These are phyloP conservation scores for Lonicera japonica DNA, from an alignment of 129 eudicot species.

Conservation along the genomic window DNA sequence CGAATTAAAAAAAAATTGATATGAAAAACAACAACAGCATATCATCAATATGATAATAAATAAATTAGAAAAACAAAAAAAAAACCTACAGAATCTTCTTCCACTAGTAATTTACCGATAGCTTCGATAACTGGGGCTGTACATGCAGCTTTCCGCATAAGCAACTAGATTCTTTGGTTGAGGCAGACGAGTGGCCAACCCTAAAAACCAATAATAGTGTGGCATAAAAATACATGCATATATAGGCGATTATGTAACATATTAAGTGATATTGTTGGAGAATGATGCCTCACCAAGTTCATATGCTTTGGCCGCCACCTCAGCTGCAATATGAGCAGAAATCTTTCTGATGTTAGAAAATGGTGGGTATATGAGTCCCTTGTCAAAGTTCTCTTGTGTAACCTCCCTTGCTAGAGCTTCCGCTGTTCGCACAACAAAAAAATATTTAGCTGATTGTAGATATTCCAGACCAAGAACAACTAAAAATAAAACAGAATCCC, in stretches of 20 bases:
- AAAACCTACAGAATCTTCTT: not conserved
- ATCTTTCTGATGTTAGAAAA: slow-evolving; percentile 74
- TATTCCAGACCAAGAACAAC: not conserved
- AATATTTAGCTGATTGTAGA: too few species aligned
- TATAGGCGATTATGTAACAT: not conserved
- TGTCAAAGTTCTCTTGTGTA: slow-evolving; percentile 66
- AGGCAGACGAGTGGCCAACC: slow-evolving; percentile 88
- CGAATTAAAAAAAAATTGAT: too few species aligned
- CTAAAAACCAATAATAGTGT: slow-evolving; percentile 23
- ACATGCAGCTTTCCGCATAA: slow-evolving; percentile 97
- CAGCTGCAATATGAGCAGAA: slow-evolving; percentile 65
- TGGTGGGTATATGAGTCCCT: slow-evolving; percentile 82
- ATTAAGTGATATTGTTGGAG: not conserved
- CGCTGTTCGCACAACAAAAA: slow-evolving; percentile 36
- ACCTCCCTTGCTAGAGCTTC: slow-evolving; percentile 85
- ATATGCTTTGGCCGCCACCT: slow-evolving; percentile 65
- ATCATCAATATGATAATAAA: too few species aligned
- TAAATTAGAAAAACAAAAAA: too few species aligned
- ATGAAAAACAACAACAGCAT: not conserved
- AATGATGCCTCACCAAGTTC: slow-evolving; percentile 44
- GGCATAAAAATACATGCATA: not conserved
- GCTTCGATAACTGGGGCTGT: slow-evolving; percentile 80
- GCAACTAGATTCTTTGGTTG: slow-evolving; percentile 69
- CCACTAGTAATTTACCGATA: slow-evolving; percentile 46
- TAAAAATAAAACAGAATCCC: too few species aligned